Evolutionary conservation across 306 rosid species (phyloP), one percentile per base, ranked within the genome.

Genomic region (Vicia sativa): DNA sequence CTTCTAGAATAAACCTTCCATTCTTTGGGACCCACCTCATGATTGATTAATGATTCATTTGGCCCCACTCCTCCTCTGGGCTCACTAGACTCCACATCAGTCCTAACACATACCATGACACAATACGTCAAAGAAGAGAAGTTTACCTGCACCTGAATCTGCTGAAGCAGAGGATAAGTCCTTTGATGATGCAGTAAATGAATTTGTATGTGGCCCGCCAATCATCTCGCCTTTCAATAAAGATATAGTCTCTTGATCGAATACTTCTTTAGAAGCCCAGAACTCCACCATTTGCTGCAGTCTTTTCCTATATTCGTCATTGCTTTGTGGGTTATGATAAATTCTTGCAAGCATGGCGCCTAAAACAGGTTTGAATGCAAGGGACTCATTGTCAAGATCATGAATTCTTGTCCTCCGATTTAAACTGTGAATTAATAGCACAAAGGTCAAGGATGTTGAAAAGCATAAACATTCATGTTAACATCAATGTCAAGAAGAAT

Each of bases 281-380:
- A 93, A 87, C 87, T 93, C 97, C 54, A 93, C 85, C 83, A 93
- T 86, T 64, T 90, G 92, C 70, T 88, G 90, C 80, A 93, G 77
- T 80, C 90, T 84, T 77, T 85, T 76, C 80, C 83, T 87, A 77
- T 83, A 88, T 74, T 93, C 99, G 67, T 93, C 97, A 41, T 86
- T 88, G 73, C 84, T 93, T 58, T 83, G 97, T 70, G 96, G 99
- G 68, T 93, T 85, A 71, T 93, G 97, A 77, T 86, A 88, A 59
- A 90, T 87, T 86, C 99, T 86, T 21, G 87, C 91, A 67, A 93
- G 96, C 97, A 93, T 88, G 67, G 97, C 75, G 57, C 99, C 99
- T 77, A 93, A 79, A 65, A 87, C 88, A 74, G 96, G 95, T 62
- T 79, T 85, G 28, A 93, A 83, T 0, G 99, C 97, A 72, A 80